These are phyloP conservation scores for Hypholoma sublateritium DNA, from an alignment of 768 basidiomycete species.

Conservation along the genomic window DNA sequence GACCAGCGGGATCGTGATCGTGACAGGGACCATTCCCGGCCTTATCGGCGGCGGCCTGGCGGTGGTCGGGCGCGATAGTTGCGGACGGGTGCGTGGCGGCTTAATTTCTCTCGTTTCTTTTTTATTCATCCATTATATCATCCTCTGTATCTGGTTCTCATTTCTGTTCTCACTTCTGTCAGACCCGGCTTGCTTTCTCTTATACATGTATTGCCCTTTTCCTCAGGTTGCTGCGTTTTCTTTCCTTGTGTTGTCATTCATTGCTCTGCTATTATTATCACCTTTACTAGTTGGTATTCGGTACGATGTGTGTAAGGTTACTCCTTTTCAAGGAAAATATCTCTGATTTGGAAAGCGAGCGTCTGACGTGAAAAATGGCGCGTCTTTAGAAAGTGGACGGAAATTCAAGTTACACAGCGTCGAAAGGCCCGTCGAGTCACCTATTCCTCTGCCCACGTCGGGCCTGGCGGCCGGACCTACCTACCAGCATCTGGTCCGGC, in stretches of 20 bases:
- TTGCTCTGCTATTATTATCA: background rate
- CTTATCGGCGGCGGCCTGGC: conserved; percentile 2
- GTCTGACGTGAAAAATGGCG: no score
- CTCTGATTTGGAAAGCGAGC: no score
- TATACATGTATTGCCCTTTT: background rate
- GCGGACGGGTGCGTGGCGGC: no score
- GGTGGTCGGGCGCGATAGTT: background rate
- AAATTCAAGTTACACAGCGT: no score
- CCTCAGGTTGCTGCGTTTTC: background rate
- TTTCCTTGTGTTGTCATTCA: background rate
- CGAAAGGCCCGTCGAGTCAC: no score
- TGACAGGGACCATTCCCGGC: background rate
- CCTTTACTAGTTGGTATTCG: background rate
- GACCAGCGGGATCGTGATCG: conserved; percentile 36
- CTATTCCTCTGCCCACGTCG: no score
- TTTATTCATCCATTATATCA: background rate
- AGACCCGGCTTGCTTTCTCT: background rate
- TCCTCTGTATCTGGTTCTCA: background rate
- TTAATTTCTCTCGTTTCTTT: background rate
- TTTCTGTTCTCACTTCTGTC: background rate
- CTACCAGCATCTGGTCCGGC: no score
- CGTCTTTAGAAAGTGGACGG: no score
- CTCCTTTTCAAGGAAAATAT: no score
- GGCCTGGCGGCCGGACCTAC: no score
- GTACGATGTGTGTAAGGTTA: background rate